phyloP scores from a whole-genome alignment of 768 basidiomycete species.

The Tephrocybe sp. region DNA sequence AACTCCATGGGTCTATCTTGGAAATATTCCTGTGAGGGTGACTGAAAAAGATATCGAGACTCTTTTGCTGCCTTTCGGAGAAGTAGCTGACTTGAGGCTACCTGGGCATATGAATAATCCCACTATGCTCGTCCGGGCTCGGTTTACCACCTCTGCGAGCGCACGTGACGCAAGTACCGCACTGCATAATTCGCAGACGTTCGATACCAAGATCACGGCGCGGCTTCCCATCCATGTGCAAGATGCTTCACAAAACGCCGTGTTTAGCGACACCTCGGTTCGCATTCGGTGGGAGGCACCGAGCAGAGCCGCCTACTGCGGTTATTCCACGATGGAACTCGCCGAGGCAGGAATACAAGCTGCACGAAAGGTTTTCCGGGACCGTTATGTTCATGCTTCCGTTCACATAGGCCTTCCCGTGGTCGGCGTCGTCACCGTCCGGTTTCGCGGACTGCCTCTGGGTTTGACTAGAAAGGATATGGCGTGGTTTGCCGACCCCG shows the following conservation, averaged over 20 bases:
- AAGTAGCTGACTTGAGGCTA: conserved; percentile 36
- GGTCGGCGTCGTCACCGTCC: conserved; percentile 58
- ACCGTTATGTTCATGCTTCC: conserved; percentile 40
- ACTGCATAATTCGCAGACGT: conserved; percentile 45
- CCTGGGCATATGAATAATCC: conserved; percentile 17
- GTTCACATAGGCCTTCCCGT: conserved; percentile 58
- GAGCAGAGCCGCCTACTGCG: conserved; percentile 53
- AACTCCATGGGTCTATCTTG: conserved; percentile 55
- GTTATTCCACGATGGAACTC: conserved; percentile 47
- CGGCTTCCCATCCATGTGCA: conserved; percentile 47
- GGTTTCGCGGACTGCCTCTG: conserved; percentile 52
- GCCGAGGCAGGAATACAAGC: conserved; percentile 51
- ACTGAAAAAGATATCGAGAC: conserved; percentile 29
- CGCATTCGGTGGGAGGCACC: conserved; percentile 63
- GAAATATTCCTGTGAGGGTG: conserved; percentile 42
- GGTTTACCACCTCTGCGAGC: conserved; percentile 44
- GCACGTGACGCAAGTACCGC: conserved; percentile 50
- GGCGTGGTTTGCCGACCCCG: conserved; percentile 41
- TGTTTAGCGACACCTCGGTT: conserved; percentile 52
- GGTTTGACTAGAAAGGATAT: conserved; percentile 38
- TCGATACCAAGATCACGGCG: conserved; percentile 38
- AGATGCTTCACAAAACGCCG: conserved; percentile 29
- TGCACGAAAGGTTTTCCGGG: conserved; percentile 33
- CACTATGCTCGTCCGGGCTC: conserved; percentile 36
- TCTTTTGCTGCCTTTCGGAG: conserved; percentile 45